Evolutionary conservation across 495 filamentous ascomycete genomes (phyloP), one percentile per base, ranked within the genome.

Genomic region (Podospora conica): DNA sequence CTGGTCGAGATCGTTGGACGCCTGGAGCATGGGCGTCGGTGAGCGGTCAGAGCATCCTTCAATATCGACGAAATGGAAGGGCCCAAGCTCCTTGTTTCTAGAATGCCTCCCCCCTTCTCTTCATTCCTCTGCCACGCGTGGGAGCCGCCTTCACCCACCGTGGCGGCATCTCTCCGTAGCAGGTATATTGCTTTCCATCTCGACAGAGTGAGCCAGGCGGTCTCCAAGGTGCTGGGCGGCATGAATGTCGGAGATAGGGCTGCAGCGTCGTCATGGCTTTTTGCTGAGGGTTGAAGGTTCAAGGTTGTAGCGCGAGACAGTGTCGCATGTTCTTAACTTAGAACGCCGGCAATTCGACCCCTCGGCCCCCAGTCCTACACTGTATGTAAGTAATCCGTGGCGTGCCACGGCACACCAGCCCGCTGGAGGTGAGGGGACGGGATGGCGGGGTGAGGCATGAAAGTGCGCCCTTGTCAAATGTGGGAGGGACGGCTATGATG

Each of bases 261-360:
- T 74, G 70, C 70, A 74, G 61, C 55, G 56, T 56, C 64, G 60
- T 68, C 58, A 55, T 53, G 24, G 27, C 53, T 28, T 54, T 53
- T 9, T 33, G 23, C 61, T 63, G 21, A 28, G 61, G 9, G 60
- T 22, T 21, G 23, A 25, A 28, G 20, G 60, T 22, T 21, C 11
- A 25, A 28, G 20, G 24, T 64, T 22, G 55, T 65, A 67, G 55
- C 66, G 69, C 48, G 57, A 59, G 55, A 12, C 65, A 66, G 70
- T 70, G 68, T 72, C 55, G 55, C 29, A 27, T 65, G 74, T 71
- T 67, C 73, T 71, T 75, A 72, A 71, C 71, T 75, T 75, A 73
- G 73, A 74, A 72, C 56, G 48, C 20, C 20, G 6, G 63, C 66
- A 72, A 71, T 68, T 69, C 66, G 58, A 63, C 27, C 29, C 53